phyloP scores from a whole-genome alignment of 805 yeast species.

The Candida orba region DNA sequence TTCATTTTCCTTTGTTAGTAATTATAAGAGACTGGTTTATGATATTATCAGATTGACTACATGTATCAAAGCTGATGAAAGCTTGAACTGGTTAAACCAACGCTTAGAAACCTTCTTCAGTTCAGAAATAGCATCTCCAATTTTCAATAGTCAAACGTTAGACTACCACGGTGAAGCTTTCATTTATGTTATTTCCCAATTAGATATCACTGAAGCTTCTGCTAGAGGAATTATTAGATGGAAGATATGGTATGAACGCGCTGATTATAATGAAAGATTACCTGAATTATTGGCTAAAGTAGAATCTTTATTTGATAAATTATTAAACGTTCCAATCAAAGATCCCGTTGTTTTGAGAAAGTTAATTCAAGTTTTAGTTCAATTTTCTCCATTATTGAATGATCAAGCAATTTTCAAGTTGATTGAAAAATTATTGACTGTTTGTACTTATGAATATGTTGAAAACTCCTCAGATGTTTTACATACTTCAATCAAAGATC shows the following conservation, averaged over 20 bases:
- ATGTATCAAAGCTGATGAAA: conserved; percentile 77
- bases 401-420: conserved; percentile 79
- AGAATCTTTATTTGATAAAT: conserved; percentile 64
- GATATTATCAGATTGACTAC: conserved; percentile 85
- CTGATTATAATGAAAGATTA: conserved; percentile 41
- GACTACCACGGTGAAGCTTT: conserved; percentile 60
- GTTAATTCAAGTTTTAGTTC: conserved; percentile 86
- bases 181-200: conserved; percentile 71
- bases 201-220: conserved; percentile 81
- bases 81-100: conserved; percentile 74
- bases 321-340: conserved; percentile 65
- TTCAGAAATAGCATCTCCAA: conserved; percentile 58
- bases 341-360: conserved; percentile 80
- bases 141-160: conserved; percentile 47
- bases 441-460: conserved; percentile 80
- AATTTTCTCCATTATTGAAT: conserved; percentile 84
- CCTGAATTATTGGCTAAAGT: conserved; percentile 48
- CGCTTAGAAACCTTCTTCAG: conserved; percentile 68
- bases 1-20: conserved; percentile 62
- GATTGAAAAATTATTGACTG: conserved; percentile 75
- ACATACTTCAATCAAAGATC: conserved; percentile 73
- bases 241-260: conserved; percentile 81
- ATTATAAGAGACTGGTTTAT: conserved; percentile 77
- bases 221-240: conserved; percentile 91
- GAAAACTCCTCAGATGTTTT: conserved; percentile 59